Evolutionary conservation across 2,329 filamentous ascomycete species (phyloP), one percentile per base, ranked within the genome.

Genomic region (Hymenoscyphus infarciens): DNA sequence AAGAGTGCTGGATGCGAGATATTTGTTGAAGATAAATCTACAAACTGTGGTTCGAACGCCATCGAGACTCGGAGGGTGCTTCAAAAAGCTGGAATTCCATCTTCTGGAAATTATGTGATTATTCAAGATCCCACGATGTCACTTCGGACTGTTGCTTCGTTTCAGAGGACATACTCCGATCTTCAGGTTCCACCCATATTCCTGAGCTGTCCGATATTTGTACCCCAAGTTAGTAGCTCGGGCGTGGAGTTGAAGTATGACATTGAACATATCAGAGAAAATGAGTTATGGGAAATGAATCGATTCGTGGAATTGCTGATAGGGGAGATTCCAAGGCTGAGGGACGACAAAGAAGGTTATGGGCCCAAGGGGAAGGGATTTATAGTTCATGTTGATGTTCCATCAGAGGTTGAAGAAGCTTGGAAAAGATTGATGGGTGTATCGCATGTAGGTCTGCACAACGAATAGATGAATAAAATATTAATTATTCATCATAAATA

Each of bases 71-170:
- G 71, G 4, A 70, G 71, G 7, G 60, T 79, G 4, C 72, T 80
- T 1, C 73, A 76, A n/a, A 61, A 57, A 2, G 65, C 68, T 6
- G 71, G 69, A 0, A 56, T 77, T 1, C 35, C 60, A 0, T 56
- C 45, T 5, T 69, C 71, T 0, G 63, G 63, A 2, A 73, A 71
- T 0, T 69, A 74, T 33, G 62, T 80, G 10, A 66, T 81, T 13
- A 72, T 78, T 10, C 79, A 81, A 65, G 79, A 80, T 66, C 77
- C 79, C 0, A 81, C 79, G 0, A 81, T 81, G 79, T 74, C 74
- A 54, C 65, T 74, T 29, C 69, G 78, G 10, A 80, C 79, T 0
- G 69, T 73, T 1, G 76, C 76, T 2, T 77, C 77, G 2, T 80
- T 81, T 58, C 64, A 75, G 56, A 76, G 76, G 63, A 71, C 68